These are phyloP conservation scores for Tricholoma sp. DNA, from an alignment of 768 basidiomycete genomes.

Conservation along the genomic window DNA sequence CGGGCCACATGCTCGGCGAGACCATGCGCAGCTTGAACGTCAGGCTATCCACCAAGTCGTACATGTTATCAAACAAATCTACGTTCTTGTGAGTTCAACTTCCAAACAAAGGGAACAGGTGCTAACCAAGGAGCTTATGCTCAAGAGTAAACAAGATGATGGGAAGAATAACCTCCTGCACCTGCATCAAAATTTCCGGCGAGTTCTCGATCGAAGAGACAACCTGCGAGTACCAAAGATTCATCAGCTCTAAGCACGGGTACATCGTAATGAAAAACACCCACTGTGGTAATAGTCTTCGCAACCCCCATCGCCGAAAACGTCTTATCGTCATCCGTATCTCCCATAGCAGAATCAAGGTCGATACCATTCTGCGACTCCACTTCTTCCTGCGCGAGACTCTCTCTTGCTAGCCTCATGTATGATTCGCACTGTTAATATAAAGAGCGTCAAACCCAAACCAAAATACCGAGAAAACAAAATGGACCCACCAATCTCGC, in stretches of 20 bases:
- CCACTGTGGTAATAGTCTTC: conserved; percentile 76
- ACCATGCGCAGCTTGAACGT: conserved; percentile 78
- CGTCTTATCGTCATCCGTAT: conserved; percentile 78
- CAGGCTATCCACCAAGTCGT: conserved; percentile 77
- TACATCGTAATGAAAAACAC: conserved; percentile 19
- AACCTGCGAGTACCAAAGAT: conserved; percentile 39
- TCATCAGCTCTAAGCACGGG: background rate
- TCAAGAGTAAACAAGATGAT: conserved; percentile 74
- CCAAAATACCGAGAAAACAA: background rate
- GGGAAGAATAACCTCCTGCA: conserved; percentile 79
- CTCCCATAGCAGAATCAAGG: conserved; percentile 48
- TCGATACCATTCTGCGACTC: conserved; percentile 41
- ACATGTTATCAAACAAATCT: conserved; percentile 88
- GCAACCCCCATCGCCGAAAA: conserved; percentile 84
- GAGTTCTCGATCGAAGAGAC: conserved; percentile 69
- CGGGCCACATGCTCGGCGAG: conserved; percentile 79
- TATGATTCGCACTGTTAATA: conserved; percentile 70
- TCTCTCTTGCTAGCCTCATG: conserved; percentile 69
- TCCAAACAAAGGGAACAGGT: conserved; percentile 14
- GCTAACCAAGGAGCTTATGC: conserved; percentile 64
- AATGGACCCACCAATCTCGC: conserved; percentile 58
- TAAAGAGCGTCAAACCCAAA: background rate
- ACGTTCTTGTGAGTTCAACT: background rate
- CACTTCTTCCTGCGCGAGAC: conserved; percentile 48
- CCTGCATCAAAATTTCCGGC: conserved; percentile 68